Evolutionary conservation across 352 stramenopile genomes (phyloP), one percentile per base, ranked within the genome.

Genomic region (Halophytophthora polymorphica): DNA sequence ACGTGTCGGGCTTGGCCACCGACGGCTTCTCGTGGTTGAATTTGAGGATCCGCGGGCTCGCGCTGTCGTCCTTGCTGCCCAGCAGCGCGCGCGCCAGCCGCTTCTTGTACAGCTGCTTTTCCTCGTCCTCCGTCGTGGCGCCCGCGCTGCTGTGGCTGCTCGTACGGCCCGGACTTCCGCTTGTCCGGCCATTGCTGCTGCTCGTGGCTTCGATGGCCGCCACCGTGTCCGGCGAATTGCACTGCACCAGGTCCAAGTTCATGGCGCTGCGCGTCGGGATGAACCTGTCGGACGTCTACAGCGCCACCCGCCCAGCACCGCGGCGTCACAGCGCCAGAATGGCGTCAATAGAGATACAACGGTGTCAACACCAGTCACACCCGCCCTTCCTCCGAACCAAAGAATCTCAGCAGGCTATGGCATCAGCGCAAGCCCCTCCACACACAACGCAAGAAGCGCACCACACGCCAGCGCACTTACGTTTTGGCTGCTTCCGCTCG

Each of bases 21-120:
- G 77, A 84, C n/a, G 96, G 97, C 33, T 98, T 97, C 58, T 98
- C 98, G 37, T 98, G 88, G 43, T 90, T 96, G 67, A 99, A 99
- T 53, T 97, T 97, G 42, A 99, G 83, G 45, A 99, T 98, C 38
- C 98, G 96, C 78, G 96, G 83, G 52, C 90, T 84, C 18, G 83
- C 77, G 28, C 75, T 60, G 35, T 84, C 79, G 19, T 86, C 69
- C 33, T 71, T 71, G 42, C 82, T 73, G 34, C 87, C 86, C 17
- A 97, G 63, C 17, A 98, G 49, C 22, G 80, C 80, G 44, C 81
- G 88, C 35, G 83, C 83, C 35, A 93, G 66, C 25, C 79, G 69
- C 45, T 86, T 86, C 64, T 93, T 90, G 62, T 91, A 93, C 21
- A 88, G 74, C 52, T 84, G 73, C 37, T 87, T 88, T 51, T 86